These are phyloP conservation scores for Apiosordaria backusii DNA, from an alignment of 495 filamentous ascomycete species.

Conservation along the genomic window DNA sequence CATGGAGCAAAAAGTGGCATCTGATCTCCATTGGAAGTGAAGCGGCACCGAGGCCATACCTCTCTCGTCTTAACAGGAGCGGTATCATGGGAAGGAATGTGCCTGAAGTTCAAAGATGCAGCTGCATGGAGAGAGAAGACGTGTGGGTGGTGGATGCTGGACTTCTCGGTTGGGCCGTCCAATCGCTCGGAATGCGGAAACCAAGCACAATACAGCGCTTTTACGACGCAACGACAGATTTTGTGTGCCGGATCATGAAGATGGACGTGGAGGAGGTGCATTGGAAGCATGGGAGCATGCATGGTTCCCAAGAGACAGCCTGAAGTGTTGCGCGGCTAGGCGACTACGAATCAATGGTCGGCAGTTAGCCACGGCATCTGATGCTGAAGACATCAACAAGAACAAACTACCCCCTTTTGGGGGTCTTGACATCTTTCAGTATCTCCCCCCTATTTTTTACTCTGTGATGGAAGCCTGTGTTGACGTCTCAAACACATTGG, in stretches of 20 bases:
- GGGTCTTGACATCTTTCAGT: conserved; percentile 8
- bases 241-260: neutral
- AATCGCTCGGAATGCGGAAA: neutral
- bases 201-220: neutral
- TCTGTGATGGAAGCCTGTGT: conserved; percentile 18
- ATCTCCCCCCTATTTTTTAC: conserved; percentile 3
- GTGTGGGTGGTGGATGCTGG: neutral
- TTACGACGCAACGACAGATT: neutral
- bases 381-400: conserved; percentile 8
- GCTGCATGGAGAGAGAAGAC: neutral
- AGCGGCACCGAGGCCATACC: neutral
- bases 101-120: conserved; percentile 3
- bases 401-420: conserved; percentile 12
- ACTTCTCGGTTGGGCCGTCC: neutral
- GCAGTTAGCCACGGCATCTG: conserved; percentile 17
- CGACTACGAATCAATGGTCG: conserved; percentile 25
- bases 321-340: conserved; percentile 17
- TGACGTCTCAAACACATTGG: conserved; percentile 30
- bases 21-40: conserved; percentile 61
- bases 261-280: conserved; percentile 10
- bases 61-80: conserved; percentile 1
- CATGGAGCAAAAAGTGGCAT: conserved; percentile 55
- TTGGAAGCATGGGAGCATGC: conserved; percentile 15
- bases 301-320: conserved; percentile 20
- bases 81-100: neutral